Evolutionary conservation across 2,329 filamentous ascomycete genomes (phyloP).

Genomic region (Botrytis deweyae): DNA sequence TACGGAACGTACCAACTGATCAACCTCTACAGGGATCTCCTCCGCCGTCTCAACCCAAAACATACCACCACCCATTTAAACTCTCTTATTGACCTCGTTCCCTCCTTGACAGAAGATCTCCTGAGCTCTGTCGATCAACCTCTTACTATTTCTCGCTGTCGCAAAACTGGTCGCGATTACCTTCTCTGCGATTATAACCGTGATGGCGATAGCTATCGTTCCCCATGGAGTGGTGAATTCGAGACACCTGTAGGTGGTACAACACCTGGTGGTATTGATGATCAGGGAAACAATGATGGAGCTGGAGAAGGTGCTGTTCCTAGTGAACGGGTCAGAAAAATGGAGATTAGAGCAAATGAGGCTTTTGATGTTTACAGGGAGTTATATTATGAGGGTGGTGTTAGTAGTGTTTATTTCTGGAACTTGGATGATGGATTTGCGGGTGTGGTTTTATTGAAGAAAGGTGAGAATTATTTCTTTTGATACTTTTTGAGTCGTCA

Average conservation of each 20-base stretch:
- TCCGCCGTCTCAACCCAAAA: conserved; percentile 94
- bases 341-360: conserved; percentile 92
- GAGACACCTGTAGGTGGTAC: conserved; percentile 78
- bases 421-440: conserved; percentile 97
- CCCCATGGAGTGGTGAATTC: conserved; percentile 99
- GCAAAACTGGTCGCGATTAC: conserved; percentile 88
- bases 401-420: conserved; percentile 97
- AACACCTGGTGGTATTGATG: conserved; percentile 53
- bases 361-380: conserved; percentile 97
- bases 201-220: conserved; percentile 95
- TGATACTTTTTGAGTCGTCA: neutral
- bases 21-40: conserved; percentile 75
- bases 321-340: conserved; percentile 84
- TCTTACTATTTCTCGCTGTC: conserved; percentile 80
- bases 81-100: conserved; percentile 82
- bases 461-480: conserved; percentile 56
- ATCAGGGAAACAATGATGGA: conserved; percentile 52
- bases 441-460: conserved; percentile 93
- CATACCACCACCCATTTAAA: conserved; percentile 86
- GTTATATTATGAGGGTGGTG: conserved; percentile 94
- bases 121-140: conserved; percentile 97
- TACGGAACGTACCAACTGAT: conserved; percentile 13
- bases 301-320: conserved; percentile 80
- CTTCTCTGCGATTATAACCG: conserved; percentile 99
- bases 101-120: conserved; percentile 93